Evolutionary conservation across 345 rosid genomes (phyloP), one percentile per base, ranked within the genome.

Genomic region (Camelina laxa): DNA sequence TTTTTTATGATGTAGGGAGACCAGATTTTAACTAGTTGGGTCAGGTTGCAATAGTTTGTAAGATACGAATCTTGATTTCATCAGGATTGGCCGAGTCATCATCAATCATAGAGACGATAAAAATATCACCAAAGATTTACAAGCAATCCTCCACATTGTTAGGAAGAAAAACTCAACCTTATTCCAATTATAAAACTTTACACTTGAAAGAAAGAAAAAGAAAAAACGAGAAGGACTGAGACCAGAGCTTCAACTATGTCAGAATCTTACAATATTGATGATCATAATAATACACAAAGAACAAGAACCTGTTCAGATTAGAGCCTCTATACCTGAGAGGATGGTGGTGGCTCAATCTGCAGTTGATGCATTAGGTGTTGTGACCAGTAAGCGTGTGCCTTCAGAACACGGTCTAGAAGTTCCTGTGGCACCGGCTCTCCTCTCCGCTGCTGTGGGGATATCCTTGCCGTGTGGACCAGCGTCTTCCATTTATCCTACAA

Each of bases 401-500:
- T 82, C 4, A 91, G 72, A 41, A 93, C 98, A 76, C 98, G 80
- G 83, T 93, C 93, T 61, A 93, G 60, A 45, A 93, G 94, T 57
- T 88, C 97, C 80, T 93, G 96, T 0, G 98, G 97, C 11, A 93
- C 96, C 0, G 96, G 92, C 85, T 89, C 95, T 74, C 97, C 98
- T 79, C 98, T 85, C 74, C 98, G 84, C 79, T 93, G 98, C 56
- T 89, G 97, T 2, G 97, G 98, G 13, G 96, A 84, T 87, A 93
- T 93, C 78, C 86, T 89, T 35, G 96, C 97, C 9, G 97, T 93
- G 82, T 91, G 98, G 65, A 93, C 95, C 50, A 93, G 86, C 16
- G 97, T 91, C 81, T 93, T 93, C 98, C 98, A 93, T 70, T 93
- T 93, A 84, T 91, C 98, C 98, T 93, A 81, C 69, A 74, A 66